phyloP scores from a whole-genome alignment of 805 yeast species.

The Kazachstania taianensis region DNA sequence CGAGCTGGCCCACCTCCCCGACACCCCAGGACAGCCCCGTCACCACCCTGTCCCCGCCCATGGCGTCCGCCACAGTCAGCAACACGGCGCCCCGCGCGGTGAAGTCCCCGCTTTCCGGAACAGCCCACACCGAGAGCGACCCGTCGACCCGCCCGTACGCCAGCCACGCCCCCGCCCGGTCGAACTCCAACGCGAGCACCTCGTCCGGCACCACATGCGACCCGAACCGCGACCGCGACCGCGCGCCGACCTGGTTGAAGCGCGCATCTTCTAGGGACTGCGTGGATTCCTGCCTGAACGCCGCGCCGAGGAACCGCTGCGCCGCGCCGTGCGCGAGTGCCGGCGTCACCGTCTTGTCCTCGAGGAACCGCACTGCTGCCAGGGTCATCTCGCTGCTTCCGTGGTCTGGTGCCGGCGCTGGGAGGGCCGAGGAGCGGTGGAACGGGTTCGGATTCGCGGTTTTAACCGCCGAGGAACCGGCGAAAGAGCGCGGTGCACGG shows the following conservation, averaged over 20 bases:
- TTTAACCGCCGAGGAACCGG: no score
- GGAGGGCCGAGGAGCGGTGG: no score
- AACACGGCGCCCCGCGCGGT: slow-evolving; percentile 7
- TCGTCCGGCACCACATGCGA: slow-evolving; percentile 12
- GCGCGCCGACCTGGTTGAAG: slow-evolving; percentile 10
- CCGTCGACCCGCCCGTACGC: slow-evolving; percentile 27
- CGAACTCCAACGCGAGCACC: slow-evolving; percentile 18
- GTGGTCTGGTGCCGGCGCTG: no score
- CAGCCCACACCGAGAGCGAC: slow-evolving; percentile 21
- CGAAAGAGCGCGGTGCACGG: no score
- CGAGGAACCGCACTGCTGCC: no score
- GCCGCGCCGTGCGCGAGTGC: slow-evolving; percentile 3
- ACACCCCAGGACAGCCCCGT: slow-evolving; percentile 23
- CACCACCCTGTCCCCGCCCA: slow-evolving; percentile 14
- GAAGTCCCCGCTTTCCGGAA: not conserved
- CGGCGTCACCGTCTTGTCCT: slow-evolving; percentile 2
- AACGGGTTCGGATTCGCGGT: no score
- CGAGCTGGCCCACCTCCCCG: slow-evolving; percentile 14
- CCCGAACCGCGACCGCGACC: slow-evolving; percentile 18
- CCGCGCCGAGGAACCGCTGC: slow-evolving; percentile 2
- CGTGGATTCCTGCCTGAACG: slow-evolving; percentile 2
- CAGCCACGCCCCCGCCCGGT: slow-evolving; percentile 18
- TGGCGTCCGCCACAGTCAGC: slow-evolving; percentile 10
- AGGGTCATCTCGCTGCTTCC: no score
- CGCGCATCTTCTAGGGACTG: slow-evolving; percentile 19